Evolutionary conservation across 495 filamentous ascomycete genomes (phyloP).

Genomic region (Tuber microsphaerosporum): DNA sequence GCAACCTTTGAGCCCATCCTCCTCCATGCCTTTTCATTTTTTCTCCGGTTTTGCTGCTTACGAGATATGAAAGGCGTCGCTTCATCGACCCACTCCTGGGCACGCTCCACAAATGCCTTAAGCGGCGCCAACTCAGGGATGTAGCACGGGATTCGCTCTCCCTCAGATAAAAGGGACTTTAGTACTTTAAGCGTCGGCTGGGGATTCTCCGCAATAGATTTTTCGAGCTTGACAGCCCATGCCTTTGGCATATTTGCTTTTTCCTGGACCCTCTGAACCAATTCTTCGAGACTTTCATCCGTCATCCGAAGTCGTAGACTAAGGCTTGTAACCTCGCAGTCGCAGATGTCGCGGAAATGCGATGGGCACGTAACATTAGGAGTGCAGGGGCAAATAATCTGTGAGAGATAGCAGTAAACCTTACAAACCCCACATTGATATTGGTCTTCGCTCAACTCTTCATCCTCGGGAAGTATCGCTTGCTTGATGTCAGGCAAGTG

Average conservation of each 20-base stretch:
- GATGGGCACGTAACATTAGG: conserved; percentile 39
- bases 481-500: conserved; percentile 54
- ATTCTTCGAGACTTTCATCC: conserved; percentile 58
- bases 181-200: conserved; percentile 80
- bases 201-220: conserved; percentile 69
- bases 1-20: conserved; percentile 57
- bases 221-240: conserved; percentile 88
- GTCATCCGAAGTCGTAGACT: conserved; percentile 54
- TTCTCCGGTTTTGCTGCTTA: conserved; percentile 96
- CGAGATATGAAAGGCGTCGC: conserved; percentile 93
- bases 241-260: conserved; percentile 76
- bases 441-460: conserved; percentile 77
- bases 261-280: conserved; percentile 72
- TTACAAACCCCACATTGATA: conserved; percentile 91
- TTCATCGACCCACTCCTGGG: conserved; percentile 97
- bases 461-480: conserved; percentile 51
- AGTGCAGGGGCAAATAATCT: conserved; percentile 62
- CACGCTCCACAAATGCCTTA: conserved; percentile 82
- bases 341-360: conserved; percentile 41
- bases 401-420: conserved; percentile 80
- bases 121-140: conserved; percentile 75
- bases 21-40: conserved; percentile 90
- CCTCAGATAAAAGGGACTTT: conserved; percentile 78
- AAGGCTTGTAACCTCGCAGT: conserved; percentile 36
- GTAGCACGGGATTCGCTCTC: conserved; percentile 93